A percentile compares a stretch with the other conserved stretches of the same genome.
These are phyloP conservation scores for Immersiella caudata DNA, from an alignment of 495 filamentous ascomycete genomes.

Conservation along the genomic window DNA sequence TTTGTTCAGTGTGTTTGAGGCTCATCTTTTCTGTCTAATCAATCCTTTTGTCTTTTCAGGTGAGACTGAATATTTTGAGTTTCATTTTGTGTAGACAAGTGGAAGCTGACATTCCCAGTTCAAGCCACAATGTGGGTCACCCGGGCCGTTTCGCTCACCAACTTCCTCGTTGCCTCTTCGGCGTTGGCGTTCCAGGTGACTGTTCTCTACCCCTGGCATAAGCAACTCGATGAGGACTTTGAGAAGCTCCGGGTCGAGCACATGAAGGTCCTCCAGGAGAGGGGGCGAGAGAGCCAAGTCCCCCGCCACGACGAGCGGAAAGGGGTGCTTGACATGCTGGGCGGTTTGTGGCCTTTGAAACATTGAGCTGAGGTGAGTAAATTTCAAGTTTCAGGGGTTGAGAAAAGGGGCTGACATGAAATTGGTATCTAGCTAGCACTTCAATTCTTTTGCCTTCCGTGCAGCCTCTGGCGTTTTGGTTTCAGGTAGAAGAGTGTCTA, in stretches of 20 bases:
- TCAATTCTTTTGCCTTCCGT: neutral
- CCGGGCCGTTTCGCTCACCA: slow-evolving; percentile 60
- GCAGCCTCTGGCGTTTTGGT: neutral
- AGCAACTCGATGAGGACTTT: slow-evolving; percentile 62
- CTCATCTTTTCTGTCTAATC: no score
- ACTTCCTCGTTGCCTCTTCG: slow-evolving; percentile 62
- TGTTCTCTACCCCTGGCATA: slow-evolving; percentile 68
- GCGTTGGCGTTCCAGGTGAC: slow-evolving; percentile 65
- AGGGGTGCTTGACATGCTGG: neutral
- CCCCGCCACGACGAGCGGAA: neutral
- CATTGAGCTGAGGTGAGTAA: slow-evolving; percentile 1
- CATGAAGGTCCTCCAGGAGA: slow-evolving; percentile 35
- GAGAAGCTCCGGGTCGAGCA: slow-evolving; percentile 58
- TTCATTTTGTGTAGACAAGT: no score
- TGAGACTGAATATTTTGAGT: no score
- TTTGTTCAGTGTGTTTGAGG: neutral
- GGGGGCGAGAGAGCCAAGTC: neutral
- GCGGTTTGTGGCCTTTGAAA: neutral
- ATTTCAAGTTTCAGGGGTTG: neutral
- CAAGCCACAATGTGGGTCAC: slow-evolving; percentile 34
- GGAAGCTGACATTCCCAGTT: neutral
- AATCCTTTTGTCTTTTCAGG: no score
- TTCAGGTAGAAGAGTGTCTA: neutral
- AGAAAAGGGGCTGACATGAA: neutral
- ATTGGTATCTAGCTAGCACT: neutral